Conservation (phyloP, 805 yeast genomes). For the Yamadazyma nakazawae region DNA sequence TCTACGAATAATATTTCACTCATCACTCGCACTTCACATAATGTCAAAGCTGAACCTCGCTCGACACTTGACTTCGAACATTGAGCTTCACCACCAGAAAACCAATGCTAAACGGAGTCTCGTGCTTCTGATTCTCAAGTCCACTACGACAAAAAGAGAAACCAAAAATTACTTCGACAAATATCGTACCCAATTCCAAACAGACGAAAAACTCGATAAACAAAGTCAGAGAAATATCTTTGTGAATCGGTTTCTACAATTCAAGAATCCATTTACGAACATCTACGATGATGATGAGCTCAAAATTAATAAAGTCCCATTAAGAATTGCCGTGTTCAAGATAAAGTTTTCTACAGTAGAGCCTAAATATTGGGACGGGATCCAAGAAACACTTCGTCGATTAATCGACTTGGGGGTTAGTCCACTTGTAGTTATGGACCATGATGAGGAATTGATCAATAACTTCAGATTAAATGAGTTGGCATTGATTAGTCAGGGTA, state of each 20-base stretch:
- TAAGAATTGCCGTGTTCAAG: conserved; percentile 56
- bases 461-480: conserved; percentile 29
- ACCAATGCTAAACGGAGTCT: conserved; percentile 60
- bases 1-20: not conserved
- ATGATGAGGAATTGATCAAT: conserved; percentile 23
- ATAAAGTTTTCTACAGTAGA: conserved; percentile 40
- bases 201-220: conserved; percentile 16
- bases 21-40: not conserved
- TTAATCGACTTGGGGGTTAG: conserved; percentile 65
- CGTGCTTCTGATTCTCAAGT: conserved; percentile 77
- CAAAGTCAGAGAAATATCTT: conserved; percentile 31
- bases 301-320: conserved; percentile 38
- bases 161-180: conserved; percentile 76
- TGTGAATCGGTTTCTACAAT: conserved; percentile 29
- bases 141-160: conserved; percentile 93
- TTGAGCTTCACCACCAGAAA: conserved; percentile 26
- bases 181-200: conserved; percentile 50
- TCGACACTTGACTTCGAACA: conserved; percentile 34
- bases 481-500: conserved; percentile 31
- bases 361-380: conserved; percentile 36
- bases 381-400: conserved; percentile 55
- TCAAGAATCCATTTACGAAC: conserved; percentile 31
- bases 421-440: conserved; percentile 66
- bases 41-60: conserved; percentile 7
- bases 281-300: conserved; percentile 30